Percentiles rank a stretch among this genome's conserved stretches.
Conservation (phyloP, 345 rosid genomes). For the Turritis glabra region DNA sequence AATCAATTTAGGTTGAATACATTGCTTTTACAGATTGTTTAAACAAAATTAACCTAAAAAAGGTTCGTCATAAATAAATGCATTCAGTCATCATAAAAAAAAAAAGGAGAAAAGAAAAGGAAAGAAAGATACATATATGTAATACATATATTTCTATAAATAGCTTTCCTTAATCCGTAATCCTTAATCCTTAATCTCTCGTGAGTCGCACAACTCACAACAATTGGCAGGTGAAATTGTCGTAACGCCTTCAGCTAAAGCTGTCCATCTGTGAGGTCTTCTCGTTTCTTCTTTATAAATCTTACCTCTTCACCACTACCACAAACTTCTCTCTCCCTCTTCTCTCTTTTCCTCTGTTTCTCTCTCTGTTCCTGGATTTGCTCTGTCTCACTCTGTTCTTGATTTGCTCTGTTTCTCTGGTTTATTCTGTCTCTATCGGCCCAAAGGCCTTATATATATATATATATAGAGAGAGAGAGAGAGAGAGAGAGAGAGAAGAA, state of each 20-base stretch:
- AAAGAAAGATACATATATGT: background rate
- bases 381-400: slow-evolving; percentile 15
- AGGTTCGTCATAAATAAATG: slow-evolving; percentile 8
- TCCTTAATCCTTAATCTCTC: slow-evolving; percentile 18
- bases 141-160: background rate
- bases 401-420: slow-evolving; percentile 2
- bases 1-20: background rate
- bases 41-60: slow-evolving; percentile 11
- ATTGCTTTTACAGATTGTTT: background rate
- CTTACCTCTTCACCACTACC: background rate
- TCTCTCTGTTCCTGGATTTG: background rate
- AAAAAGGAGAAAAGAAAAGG: too few species aligned
- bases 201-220: slow-evolving; percentile 34
- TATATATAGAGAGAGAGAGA: background rate
- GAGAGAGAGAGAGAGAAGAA: background rate
- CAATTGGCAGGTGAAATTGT: slow-evolving; percentile 43
- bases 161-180: slow-evolving; percentile 25
- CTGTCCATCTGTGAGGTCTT: slow-evolving; percentile 27
- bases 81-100: slow-evolving; percentile 1
- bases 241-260: slow-evolving; percentile 33
- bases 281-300: slow-evolving; percentile 22
- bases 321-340: background rate
- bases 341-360: background rate
- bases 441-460: too few species aligned
- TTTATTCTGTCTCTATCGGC: background rate